These are phyloP conservation scores for Calvatia gigantea DNA, from an alignment of 768 basidiomycete species.

Conservation along the genomic window DNA sequence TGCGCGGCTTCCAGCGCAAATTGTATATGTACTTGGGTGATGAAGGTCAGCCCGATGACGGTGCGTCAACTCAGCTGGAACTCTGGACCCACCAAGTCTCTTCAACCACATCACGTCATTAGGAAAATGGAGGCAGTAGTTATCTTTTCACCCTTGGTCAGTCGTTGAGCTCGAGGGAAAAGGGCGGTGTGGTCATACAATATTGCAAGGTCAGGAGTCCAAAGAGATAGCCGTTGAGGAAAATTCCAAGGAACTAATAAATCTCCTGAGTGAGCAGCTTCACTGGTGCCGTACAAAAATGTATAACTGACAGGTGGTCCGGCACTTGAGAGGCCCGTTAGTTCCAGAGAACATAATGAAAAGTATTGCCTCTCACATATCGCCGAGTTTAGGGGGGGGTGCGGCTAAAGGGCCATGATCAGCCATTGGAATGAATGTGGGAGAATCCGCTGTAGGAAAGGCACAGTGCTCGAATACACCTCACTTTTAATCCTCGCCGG, in stretches of 20 bases:
- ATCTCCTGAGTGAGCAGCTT: background rate
- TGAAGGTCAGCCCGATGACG: background rate
- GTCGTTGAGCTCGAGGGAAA: background rate
- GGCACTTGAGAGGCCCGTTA: background rate
- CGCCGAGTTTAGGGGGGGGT: slow-evolving; percentile 4
- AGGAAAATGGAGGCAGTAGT: background rate
- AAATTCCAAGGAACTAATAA: slow-evolving; percentile 8
- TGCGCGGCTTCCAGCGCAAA: slow-evolving; percentile 2
- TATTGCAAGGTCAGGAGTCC: slow-evolving; percentile 11
- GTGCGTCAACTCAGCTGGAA: background rate
- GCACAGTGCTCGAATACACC: background rate
- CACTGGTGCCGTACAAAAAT: background rate
- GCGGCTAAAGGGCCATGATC: background rate
- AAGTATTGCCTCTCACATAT: background rate
- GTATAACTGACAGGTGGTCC: slow-evolving; percentile 3
- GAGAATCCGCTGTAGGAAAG: background rate
- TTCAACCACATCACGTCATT: slow-evolving; percentile 5
- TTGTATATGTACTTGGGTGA: slow-evolving; percentile 1
- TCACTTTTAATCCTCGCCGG: background rate
- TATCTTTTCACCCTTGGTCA: background rate
- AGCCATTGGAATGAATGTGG: background rate
- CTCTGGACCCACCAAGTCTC: background rate
- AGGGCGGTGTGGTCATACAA: background rate
- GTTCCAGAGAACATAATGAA: background rate
- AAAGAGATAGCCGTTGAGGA: slow-evolving; percentile 10